Evolutionary conservation across 371 early-diverging fungal genomes (phyloP), one percentile per base, ranked within the genome.

Genomic region (Syncephalis plumigaleata): DNA sequence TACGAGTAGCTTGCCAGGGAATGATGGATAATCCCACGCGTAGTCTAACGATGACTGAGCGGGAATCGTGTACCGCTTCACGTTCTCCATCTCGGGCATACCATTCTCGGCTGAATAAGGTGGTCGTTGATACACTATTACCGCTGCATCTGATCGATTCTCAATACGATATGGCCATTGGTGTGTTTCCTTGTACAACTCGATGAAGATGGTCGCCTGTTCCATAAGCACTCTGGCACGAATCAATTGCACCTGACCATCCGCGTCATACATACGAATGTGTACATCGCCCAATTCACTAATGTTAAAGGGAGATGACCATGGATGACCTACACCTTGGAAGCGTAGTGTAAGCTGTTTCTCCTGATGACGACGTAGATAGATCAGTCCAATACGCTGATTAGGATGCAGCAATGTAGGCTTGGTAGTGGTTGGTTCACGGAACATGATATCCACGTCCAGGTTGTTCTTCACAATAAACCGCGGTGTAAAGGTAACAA

Each of bases 121-220:
- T 78, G 52, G 73, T 31, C 31, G 66, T 66, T 96, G 94, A 63
- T 79, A 82, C 40, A 94, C 77, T 0, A 65, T 61, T 38, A 94
- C 73, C 45, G 84, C 83, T 22, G 73, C 75, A 3, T 72, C 68
- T 0, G 90, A 84, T n/a, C 69, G 54, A 64, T 96, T 96, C 24
- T 87, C 85, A 40, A 98, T 71, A 9, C 78, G 63, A 50, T 80
- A 91, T 11, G 96, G 98, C 98, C 98, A 98, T 46, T 75, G 66
- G 3, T 77, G 73, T 23, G 73, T 68, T 55, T 86, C 86, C 37
- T 75, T 73, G 39, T 74, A 70, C 42, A 93, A 62, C 0, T 84
- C 58, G 27, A 98, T 77, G 58, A 91, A 93, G 15, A 98, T 63
- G 1, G 88, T 88, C 0, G 98, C 91, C 25, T 80, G 81, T 45